Conservation (phyloP, 768 basidiomycete species). For the Lactarius evosmus region DNA sequence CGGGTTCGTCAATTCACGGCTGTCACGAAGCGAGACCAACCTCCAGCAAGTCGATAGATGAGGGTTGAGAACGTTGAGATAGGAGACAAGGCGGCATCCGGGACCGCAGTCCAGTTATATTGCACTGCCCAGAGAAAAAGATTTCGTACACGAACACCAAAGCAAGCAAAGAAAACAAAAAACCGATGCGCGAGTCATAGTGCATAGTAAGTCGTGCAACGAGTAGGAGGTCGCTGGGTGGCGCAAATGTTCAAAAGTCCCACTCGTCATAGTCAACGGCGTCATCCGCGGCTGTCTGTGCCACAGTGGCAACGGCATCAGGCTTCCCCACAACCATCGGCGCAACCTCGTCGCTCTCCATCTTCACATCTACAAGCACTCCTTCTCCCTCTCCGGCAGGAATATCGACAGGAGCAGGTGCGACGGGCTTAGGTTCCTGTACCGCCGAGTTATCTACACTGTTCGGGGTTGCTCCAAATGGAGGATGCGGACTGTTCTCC, state of each 20-base stretch:
- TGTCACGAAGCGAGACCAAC: constrained; percentile 16
- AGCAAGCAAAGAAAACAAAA: not conserved
- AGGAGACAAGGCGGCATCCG: no score
- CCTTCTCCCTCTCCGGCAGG: not conserved
- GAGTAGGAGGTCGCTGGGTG: not conserved
- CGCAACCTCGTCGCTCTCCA: not conserved
- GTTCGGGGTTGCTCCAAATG: constrained; percentile 1
- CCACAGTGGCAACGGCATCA: no score
- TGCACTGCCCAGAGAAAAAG: not conserved
- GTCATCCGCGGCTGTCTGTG: not conserved
- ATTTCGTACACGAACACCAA: constrained; percentile 3
- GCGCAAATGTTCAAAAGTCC: not conserved
- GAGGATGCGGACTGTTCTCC: constrained; percentile 1
- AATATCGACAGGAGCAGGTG: constrained; percentile 1
- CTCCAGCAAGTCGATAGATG: constrained; percentile 15
- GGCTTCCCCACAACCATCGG: not conserved
- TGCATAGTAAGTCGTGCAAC: constrained; percentile 5
- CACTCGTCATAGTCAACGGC: constrained; percentile 4
- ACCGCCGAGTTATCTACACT: constrained; percentile 4
- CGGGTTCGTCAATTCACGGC: constrained; percentile 13
- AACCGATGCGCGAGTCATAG: not conserved
- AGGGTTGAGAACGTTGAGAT: no score
- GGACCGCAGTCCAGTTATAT: no score
- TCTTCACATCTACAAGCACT: constrained; percentile 5
- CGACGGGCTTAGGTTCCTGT: constrained; percentile 11